phyloP scores from a whole-genome alignment of 2,329 filamentous ascomycete genomes.

The Stachybotrys elegans region DNA sequence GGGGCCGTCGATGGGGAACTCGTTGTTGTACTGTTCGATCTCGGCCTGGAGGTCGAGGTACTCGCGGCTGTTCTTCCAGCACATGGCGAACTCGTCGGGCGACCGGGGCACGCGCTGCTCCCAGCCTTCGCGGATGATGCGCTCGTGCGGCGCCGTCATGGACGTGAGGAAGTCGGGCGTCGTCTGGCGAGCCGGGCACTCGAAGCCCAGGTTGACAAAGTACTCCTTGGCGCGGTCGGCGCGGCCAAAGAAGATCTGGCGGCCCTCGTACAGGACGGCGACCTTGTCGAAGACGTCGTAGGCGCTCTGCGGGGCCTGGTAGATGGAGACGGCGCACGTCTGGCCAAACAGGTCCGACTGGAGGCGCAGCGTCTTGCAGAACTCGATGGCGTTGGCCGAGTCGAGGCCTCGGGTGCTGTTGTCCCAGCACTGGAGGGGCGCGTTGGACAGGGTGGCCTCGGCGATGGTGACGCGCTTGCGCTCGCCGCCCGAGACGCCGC shows the following conservation, averaged over 20 bases:
- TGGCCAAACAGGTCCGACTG: constrained; percentile 20
- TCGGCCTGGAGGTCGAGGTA: constrained; percentile 11
- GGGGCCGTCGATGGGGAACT: constrained; percentile 17
- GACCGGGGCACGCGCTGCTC: constrained; percentile 28
- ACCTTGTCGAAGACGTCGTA: constrained; percentile 65
- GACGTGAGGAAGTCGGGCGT: constrained; percentile 62
- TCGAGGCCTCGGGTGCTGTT: constrained; percentile 25
- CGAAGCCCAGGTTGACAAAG: constrained; percentile 58
- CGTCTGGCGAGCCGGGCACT: constrained; percentile 57
- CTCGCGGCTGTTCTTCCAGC: constrained; percentile 24
- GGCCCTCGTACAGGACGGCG: constrained; percentile 60
- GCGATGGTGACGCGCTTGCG: constrained; percentile 73
- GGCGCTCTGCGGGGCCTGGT: constrained; percentile 57
- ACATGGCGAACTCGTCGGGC: constrained; percentile 30
- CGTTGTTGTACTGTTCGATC: constrained; percentile 27
- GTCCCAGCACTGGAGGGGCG: constrained; percentile 32
- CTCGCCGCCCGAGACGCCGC: constrained; percentile 73
- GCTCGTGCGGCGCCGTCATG: constrained; percentile 35
- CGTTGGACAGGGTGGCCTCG: constrained; percentile 56
- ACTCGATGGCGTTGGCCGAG: constrained; percentile 22
- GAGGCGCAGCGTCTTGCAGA: constrained; percentile 18
- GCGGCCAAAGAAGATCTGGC: constrained; percentile 61
- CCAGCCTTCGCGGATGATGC: constrained; percentile 24
- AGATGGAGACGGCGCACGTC: constrained; percentile 34
- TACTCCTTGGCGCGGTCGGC: constrained; percentile 52